Percentiles rank a stretch among this genome's conserved stretches.
phyloP scores from a whole-genome alignment of 306 rosid genomes.

The Benincasa hispida region DNA sequence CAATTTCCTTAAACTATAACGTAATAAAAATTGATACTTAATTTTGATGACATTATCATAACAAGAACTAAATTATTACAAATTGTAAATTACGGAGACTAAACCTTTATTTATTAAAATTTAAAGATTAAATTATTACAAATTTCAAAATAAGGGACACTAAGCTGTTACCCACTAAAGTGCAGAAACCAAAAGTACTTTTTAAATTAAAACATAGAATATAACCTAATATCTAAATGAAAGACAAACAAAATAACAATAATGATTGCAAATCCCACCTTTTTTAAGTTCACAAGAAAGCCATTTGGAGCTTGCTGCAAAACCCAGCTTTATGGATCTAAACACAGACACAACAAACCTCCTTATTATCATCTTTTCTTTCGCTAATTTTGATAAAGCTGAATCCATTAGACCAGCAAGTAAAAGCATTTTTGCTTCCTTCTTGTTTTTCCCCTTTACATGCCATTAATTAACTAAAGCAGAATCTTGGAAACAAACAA shows the following conservation, averaged over 20 bases:
- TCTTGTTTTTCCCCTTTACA: too few relatives aligned
- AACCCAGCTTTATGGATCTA: background rate
- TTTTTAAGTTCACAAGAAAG: background rate
- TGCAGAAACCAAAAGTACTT: too few relatives aligned
- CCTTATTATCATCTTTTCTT: background rate
- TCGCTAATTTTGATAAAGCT: constrained; percentile 3
- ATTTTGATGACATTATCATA: too few relatives aligned
- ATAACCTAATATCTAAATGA: background rate
- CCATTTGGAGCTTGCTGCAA: background rate
- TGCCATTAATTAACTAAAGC: background rate
- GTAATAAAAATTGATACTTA: too few relatives aligned
- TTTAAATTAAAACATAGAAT: too few relatives aligned
- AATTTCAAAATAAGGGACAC: too few relatives aligned
- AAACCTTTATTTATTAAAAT: too few relatives aligned
- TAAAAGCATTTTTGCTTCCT: background rate
- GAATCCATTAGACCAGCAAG: background rate
- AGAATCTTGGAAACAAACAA: background rate
- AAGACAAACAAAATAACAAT: background rate
- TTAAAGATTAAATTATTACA: too few relatives aligned
- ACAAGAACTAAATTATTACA: too few relatives aligned
- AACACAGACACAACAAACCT: background rate
- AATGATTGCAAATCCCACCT: background rate
- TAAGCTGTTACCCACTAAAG: too few relatives aligned
- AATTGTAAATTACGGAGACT: too few relatives aligned
- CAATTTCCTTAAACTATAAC: too few relatives aligned